Evolutionary conservation across 805 yeast genomes (phyloP).

Genomic region (Saccharomycopsis lassenensis): DNA sequence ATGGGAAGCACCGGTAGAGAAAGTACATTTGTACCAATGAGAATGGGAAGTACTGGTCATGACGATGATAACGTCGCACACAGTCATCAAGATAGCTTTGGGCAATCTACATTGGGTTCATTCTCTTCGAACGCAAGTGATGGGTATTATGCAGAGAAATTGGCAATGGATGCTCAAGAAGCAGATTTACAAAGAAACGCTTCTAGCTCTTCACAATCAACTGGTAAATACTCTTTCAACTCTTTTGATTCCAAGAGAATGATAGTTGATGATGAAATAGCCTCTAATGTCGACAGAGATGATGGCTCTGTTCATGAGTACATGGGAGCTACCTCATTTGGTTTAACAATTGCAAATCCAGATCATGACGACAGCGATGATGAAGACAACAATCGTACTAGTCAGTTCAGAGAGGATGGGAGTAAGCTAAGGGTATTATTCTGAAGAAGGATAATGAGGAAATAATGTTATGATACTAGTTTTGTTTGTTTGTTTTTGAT

Average conservation of each 20-base stretch:
- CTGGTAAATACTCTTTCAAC: constrained; percentile 14
- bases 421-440: constrained; percentile 8
- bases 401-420: neutral
- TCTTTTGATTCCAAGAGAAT: constrained; percentile 14
- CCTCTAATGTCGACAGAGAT: constrained; percentile 9
- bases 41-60: constrained; percentile 16
- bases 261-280: constrained; percentile 14
- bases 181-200: constrained; percentile 12
- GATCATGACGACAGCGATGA: constrained; percentile 13
- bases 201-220: constrained; percentile 6
- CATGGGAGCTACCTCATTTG: constrained; percentile 5
- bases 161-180: constrained; percentile 4
- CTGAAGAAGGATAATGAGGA: no score
- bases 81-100: constrained; percentile 1
- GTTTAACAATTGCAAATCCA: constrained; percentile 17
- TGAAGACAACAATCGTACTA: constrained; percentile 1
- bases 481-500: no score
- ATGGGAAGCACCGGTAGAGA: constrained; percentile 18
- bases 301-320: constrained; percentile 17
- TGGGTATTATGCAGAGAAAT: constrained; percentile 13
- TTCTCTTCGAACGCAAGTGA: constrained; percentile 8
- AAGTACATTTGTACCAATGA: constrained; percentile 6
- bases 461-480: no score
- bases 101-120: constrained; percentile 12
- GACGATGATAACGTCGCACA: constrained; percentile 4